These are phyloP conservation scores for Rosa rugosa DNA, from an alignment of 306 rosid species.

Conservation along the genomic window DNA sequence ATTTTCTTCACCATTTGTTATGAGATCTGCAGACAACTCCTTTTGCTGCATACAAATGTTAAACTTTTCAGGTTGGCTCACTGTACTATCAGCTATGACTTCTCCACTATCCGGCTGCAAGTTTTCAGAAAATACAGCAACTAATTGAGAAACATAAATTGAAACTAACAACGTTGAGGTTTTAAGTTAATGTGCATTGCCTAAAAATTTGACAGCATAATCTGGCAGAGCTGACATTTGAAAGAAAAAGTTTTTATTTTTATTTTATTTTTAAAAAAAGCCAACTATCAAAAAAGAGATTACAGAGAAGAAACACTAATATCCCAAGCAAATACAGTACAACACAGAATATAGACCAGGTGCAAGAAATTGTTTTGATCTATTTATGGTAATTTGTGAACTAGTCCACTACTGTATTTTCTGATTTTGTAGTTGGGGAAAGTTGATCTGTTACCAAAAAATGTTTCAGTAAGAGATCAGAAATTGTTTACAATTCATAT, in stretches of 20 bases:
- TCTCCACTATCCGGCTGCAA: conserved; percentile 60
- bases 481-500: background rate
- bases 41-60: conserved; percentile 39
- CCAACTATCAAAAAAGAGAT: background rate
- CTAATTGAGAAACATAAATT: conserved; percentile 1
- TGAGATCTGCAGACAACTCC: conserved; percentile 32
- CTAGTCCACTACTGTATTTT: background rate
- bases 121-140: conserved; percentile 24
- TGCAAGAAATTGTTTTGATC: background rate
- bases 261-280: background rate
- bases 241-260: no score
- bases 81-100: conserved; percentile 27
- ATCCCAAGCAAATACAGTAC: background rate
- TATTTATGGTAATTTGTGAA: background rate
- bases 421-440: background rate
- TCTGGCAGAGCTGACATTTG: background rate
- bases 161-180: background rate
- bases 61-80: conserved; percentile 27
- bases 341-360: background rate
- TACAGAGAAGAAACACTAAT: background rate
- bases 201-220: conserved; percentile 2
- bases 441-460: background rate
- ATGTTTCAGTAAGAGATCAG: background rate
- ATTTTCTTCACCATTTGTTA: conserved; percentile 28
- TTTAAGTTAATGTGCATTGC: conserved; percentile 4